These are phyloP conservation scores for sweet orange (Citrus sinensis) DNA, from an alignment of 345 rosid species.

Conservation along the genomic window DVS_A1.0 CM039167.1:3791001-3791500, in stretches of 20 bases:
- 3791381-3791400: not conserved
- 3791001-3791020: not conserved
- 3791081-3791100: too few species aligned
- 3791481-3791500: not conserved
- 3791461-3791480: not conserved
- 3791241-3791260: constrained; percentile 95
- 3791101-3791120: too few species aligned
- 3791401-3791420: not conserved
- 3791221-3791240: constrained; percentile 96
- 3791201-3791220: constrained; percentile 72
- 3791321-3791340: not conserved
- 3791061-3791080: too few species aligned
- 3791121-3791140: not conserved
- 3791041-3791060: not conserved
- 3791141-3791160: constrained; percentile 51
- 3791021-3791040: not conserved
- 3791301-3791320: not conserved
- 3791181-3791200: constrained; percentile 70
- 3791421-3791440: not conserved
- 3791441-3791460: not conserved
- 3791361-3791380: not conserved
- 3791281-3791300: not conserved
- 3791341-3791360: not conserved
- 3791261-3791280: constrained; percentile 50
- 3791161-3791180: constrained; percentile 91